Evolutionary conservation across 805 yeast species (phyloP), one percentile per base, ranked within the genome.

Genomic region (Candida maris): DNA sequence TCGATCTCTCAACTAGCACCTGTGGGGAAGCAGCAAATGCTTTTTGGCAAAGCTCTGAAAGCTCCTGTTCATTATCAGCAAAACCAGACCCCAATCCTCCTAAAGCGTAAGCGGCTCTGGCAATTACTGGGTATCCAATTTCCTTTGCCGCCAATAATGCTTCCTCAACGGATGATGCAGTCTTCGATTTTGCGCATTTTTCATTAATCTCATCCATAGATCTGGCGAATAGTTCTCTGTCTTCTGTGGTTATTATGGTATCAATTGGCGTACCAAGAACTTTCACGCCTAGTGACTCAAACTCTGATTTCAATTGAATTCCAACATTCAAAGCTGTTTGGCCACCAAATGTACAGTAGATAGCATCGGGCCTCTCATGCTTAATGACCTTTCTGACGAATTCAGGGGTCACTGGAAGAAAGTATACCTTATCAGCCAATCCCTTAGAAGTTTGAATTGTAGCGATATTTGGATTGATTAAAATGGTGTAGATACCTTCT

Each of bases 71-170:
- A 60, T 87, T 84, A 50, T 85, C 84, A 39, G 97, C 97, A 61
- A 91, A 91, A 52, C 98, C 98, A 19, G 97, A 89, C 47, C 98
- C 98, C 46, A 91, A 74, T 62, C 98, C 98, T 66, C 98, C 98
- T 37, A 91, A 72, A 15, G 98, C 97, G 55, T 74, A 91, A 21
- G 98, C 98, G 45, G 97, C 96, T 71, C 98, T 84, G 30, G 89
- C 91, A 67, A 91, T 91, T 48, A 91, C 88, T 37, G 98, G 98
- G 75, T 77, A 91, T 15, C 95, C 94, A 57, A 91, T 87, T 6
- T 79, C 82, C 46, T 77, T 76, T 36, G 86, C 97, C 45, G 95
- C 97, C 10, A 54, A 71, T 29, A 86, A 61, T 34, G 97, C 95
- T 66, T 93, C 97, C 27, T 77, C 77, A 39, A 87, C 76, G 37